phyloP scores from a whole-genome alignment of 371 early-diverging fungal genomes.

The Actinomortierella ambigua region DNA sequence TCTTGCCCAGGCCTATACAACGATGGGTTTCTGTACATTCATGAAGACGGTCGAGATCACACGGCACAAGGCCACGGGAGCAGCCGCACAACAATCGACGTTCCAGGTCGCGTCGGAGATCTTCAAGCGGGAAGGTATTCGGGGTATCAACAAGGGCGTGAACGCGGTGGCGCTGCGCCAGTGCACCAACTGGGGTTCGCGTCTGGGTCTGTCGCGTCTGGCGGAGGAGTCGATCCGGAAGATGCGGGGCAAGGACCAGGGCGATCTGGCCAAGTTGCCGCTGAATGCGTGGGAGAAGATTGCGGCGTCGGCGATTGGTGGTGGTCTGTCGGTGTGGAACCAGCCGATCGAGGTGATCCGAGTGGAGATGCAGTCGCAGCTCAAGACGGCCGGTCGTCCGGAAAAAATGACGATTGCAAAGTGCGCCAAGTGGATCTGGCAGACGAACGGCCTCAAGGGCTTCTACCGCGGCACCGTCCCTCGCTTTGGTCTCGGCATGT shows the following conservation, averaged over 20 bases:
- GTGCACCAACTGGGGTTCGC: slow-evolving; percentile 97
- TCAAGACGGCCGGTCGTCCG: slow-evolving; percentile 83
- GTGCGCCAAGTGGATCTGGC: slow-evolving; percentile 89
- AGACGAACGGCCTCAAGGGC: slow-evolving; percentile 85
- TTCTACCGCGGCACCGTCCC: slow-evolving; percentile 96
- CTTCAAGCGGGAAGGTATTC: slow-evolving; percentile 89
- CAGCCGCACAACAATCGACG: slow-evolving; percentile 72
- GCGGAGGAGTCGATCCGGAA: slow-evolving; percentile 78
- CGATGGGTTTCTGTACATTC: slow-evolving; percentile 99
- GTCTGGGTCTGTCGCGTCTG: slow-evolving; percentile 89
- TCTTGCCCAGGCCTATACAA: slow-evolving; percentile 92
- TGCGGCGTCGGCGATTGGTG: slow-evolving; percentile 85
- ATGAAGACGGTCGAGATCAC: slow-evolving; percentile 99
- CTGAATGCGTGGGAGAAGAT: slow-evolving; percentile 65
- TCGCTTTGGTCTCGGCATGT: slow-evolving; percentile 89
- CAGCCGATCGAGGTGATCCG: slow-evolving; percentile 98
- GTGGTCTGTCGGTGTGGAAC: slow-evolving; percentile 94
- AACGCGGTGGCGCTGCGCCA: slow-evolving; percentile 92
- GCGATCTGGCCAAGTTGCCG: slow-evolving; percentile 47
- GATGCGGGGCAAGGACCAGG: slow-evolving; percentile 52
- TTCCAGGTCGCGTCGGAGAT: slow-evolving; percentile 87
- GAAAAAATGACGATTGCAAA: slow-evolving; percentile 84
- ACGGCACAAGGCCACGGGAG: slow-evolving; percentile 80
- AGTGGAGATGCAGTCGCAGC: slow-evolving; percentile 95
- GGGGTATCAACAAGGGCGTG: slow-evolving; percentile 95